These are phyloP conservation scores for Trichoderma gamsii DNA, from an alignment of 495 filamentous ascomycete genomes.

Conservation along the genomic window DNA sequence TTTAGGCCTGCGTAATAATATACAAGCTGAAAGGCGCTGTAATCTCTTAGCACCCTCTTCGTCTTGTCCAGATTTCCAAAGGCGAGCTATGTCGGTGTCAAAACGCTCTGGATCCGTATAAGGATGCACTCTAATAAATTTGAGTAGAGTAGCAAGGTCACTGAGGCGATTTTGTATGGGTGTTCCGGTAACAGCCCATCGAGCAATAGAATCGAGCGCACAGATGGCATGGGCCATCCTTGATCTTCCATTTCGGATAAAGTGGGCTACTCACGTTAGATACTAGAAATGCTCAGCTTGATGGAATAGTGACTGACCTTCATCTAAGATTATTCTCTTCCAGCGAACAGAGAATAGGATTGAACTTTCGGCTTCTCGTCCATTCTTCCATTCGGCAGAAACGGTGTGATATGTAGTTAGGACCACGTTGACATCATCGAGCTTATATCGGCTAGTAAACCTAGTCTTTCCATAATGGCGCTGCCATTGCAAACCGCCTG, in stretches of 20 bases:
- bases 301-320: slow-evolving; percentile 38
- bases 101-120: slow-evolving; percentile 33
- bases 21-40: slow-evolving; percentile 31
- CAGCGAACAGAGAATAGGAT: slow-evolving; percentile 29
- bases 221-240: slow-evolving; percentile 31
- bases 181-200: slow-evolving; percentile 43
- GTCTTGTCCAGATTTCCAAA: slow-evolving; percentile 31
- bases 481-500: slow-evolving; percentile 22
- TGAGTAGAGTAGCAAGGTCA: slow-evolving; percentile 34
- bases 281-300: too few relatives aligned
- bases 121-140: slow-evolving; percentile 35
- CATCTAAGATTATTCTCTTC: slow-evolving; percentile 41
- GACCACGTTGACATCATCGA: slow-evolving; percentile 25
- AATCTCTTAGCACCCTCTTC: slow-evolving; percentile 31
- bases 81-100: slow-evolving; percentile 26
- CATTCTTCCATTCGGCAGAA: slow-evolving; percentile 28
- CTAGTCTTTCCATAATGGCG: slow-evolving; percentile 30
- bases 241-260: slow-evolving; percentile 35
- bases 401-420: slow-evolving; percentile 39
- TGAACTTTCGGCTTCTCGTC: slow-evolving; percentile 14
- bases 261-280: slow-evolving; percentile 32
- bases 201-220: slow-evolving; percentile 26
- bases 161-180: slow-evolving; percentile 39
- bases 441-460: slow-evolving; percentile 16
- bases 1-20: slow-evolving; percentile 35